A percentile compares a stretch with the other conserved stretches of the same genome.
Conservation (phyloP, 768 basidiomycete genomes). For the Multifurca ochricompacta region DNA sequence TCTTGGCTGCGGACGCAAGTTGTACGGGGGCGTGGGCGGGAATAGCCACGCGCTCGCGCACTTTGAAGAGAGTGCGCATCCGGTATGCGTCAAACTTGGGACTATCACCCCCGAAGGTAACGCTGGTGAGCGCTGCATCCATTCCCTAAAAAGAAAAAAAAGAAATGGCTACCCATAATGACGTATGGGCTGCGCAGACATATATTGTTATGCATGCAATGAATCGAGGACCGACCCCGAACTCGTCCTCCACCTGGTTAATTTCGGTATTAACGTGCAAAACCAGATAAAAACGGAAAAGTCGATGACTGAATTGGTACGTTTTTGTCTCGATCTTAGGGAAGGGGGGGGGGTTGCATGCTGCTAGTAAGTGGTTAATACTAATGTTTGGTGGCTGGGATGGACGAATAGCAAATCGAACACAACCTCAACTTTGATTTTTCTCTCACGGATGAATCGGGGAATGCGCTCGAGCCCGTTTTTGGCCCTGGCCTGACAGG, state of each 20-base stretch:
- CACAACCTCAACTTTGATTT: slow-evolving; percentile 95
- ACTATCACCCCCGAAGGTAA: slow-evolving; percentile 94
- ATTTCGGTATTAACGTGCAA: slow-evolving; percentile 83
- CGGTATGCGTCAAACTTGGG: slow-evolving; percentile 85
- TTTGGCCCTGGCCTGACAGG: slow-evolving; percentile 89
- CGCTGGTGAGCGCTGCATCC: slow-evolving; percentile 51
- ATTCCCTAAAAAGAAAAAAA: too few species aligned
- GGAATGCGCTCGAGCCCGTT: slow-evolving; percentile 78
- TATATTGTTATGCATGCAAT: slow-evolving; percentile 90
- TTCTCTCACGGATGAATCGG: slow-evolving; percentile 79
- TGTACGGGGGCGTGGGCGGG: slow-evolving; percentile 73
- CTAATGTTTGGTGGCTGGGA: not conserved
- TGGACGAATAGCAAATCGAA: slow-evolving; percentile 70
- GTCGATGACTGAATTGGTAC: slow-evolving; percentile 89
- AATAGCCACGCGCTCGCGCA: slow-evolving; percentile 88
- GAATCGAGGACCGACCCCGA: slow-evolving; percentile 76
- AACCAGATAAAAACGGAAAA: slow-evolving; percentile 88
- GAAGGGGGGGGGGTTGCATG: too few species aligned
- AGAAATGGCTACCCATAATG: too few species aligned
- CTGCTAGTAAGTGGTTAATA: too few species aligned
- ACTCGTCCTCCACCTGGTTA: slow-evolving; percentile 60
- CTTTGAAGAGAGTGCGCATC: slow-evolving; percentile 62
- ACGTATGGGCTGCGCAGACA: slow-evolving; percentile 41
- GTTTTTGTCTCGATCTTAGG: slow-evolving; percentile 21
- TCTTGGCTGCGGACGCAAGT: slow-evolving; percentile 82